Base-by-base conservation (phyloP, 1,284 basidiomycete species). In the Ustilago esculenta region DNA sequence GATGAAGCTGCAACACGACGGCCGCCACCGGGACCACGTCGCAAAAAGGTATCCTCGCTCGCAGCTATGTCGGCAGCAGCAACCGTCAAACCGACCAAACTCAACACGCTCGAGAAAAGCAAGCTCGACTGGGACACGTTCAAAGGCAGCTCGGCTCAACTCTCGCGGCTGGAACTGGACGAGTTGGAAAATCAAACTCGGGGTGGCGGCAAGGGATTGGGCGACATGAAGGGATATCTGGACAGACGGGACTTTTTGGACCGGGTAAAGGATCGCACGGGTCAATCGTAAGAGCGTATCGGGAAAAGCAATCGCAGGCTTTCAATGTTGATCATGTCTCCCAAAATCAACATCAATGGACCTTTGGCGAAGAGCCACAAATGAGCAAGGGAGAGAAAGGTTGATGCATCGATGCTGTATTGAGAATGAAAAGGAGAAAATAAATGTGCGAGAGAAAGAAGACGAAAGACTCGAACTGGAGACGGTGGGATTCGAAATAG, bases 81-180 rank as follows among this genome's bases (percentile, higher is more conserved):
- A 15, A 40, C 63, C 15, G 18, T 41, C 12, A 69, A 75, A 36
- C 70, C 75, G 4, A 53, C 57, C 55, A 81, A 81, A 66, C 56
- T 81, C 41, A 81, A 80, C 52, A 81, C 80, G 30, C 61, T 81
- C 15, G 80, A 81, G 52, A 81, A 81, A 44, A 66, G 58, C 50
- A 81, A 81, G 51, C 50, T 80, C 40, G 80, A 81, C 42, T 81
- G 80, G 80, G 64, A 64, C 29, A n/a, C 21, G 9, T 63, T 43
- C 53, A 68, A 73, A 52, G 27, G 20, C 32, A 25, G 45, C 27
- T 21, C 63, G 0, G 59, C 44, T 24, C 61, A 71, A 14, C 42
- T 80, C 37, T 69, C 67, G 3, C 59, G 67, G 20, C 61, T 61
- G 11, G 80, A 81, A 41, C 53, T 66, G 14, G 77, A 75, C 35